Conservation (phyloP, 1,284 basidiomycete species). For the Earliella scabrosa region DNA sequence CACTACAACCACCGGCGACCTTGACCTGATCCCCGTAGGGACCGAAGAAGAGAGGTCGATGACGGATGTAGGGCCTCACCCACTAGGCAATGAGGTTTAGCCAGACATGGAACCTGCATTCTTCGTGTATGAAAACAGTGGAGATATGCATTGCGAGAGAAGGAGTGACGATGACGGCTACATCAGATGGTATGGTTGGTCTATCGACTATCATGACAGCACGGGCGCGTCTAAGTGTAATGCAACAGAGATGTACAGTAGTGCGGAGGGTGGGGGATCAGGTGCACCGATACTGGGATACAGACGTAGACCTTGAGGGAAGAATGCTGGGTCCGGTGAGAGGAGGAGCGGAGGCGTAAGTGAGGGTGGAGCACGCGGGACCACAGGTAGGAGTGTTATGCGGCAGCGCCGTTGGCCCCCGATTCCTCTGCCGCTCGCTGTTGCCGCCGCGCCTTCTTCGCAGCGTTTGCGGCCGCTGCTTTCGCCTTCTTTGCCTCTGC, state of each 20-base stretch:
- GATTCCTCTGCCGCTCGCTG: constrained; percentile 41
- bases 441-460: constrained; percentile 91
- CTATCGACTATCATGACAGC: constrained; percentile 13
- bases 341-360: neutral
- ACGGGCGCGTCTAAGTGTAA: constrained; percentile 20
- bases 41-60: too few species aligned
- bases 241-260: constrained; percentile 21
- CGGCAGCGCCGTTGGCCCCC: constrained; percentile 14
- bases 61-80: too few species aligned
- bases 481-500: constrained; percentile 87
- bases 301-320: neutral
- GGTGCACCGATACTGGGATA: neutral
- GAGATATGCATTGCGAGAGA: constrained; percentile 4
- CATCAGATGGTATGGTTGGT: constrained; percentile 7
- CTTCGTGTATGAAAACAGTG: too few species aligned
- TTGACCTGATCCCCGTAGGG: too few species aligned
- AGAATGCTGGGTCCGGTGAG: neutral
- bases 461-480: constrained; percentile 85
- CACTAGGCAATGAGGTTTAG: too few species aligned
- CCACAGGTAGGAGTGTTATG: neutral
- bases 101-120: too few species aligned
- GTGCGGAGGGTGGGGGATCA: constrained; percentile 18
- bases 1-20: too few species aligned
- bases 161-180: constrained; percentile 9
- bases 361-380: neutral